These are phyloP conservation scores for Drechslerella coelobrocha DNA, from an alignment of 2,329 filamentous ascomycete species.

Conservation along the genomic window DNA sequence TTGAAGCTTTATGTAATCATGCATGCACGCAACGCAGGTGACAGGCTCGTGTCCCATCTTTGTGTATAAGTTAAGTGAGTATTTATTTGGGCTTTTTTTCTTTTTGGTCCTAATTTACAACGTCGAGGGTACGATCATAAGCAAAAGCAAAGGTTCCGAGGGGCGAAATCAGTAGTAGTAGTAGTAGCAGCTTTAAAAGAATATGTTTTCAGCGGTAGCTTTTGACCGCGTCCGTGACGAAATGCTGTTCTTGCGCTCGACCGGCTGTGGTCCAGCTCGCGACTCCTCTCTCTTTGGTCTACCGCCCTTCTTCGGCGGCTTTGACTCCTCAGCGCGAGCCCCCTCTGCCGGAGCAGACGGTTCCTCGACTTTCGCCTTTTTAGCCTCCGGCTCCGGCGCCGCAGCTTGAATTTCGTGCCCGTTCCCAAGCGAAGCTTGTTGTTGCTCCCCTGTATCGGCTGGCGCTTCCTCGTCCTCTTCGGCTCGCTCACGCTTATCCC, in stretches of 20 bases:
- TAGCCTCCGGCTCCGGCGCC: constrained; percentile 30
- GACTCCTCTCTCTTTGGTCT: constrained; percentile 31
- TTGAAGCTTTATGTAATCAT: no score
- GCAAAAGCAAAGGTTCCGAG: background rate
- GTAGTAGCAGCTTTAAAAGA: constrained; percentile 7
- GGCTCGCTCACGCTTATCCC: constrained; percentile 29
- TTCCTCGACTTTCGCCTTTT: constrained; percentile 32
- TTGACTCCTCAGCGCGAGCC: background rate
- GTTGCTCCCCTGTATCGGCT: no score
- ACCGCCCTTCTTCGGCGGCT: constrained; percentile 25
- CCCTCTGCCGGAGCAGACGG: background rate
- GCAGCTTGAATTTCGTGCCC: background rate
- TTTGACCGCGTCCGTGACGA: constrained; percentile 36
- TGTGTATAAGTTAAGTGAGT: no score
- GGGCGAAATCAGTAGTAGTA: background rate
- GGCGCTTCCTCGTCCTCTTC: constrained; percentile 13
- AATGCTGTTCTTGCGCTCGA: constrained; percentile 31
- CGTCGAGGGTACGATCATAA: no score
- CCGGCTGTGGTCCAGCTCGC: background rate
- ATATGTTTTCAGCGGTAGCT: constrained; percentile 22
- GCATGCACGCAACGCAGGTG: no score
- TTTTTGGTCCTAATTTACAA: no score
- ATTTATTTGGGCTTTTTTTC: no score
- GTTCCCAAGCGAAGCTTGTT: constrained; percentile 9
- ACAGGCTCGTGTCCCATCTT: no score